phyloP scores from a whole-genome alignment of 768 basidiomycete species.

The Phanerochaete sordida region DNA sequence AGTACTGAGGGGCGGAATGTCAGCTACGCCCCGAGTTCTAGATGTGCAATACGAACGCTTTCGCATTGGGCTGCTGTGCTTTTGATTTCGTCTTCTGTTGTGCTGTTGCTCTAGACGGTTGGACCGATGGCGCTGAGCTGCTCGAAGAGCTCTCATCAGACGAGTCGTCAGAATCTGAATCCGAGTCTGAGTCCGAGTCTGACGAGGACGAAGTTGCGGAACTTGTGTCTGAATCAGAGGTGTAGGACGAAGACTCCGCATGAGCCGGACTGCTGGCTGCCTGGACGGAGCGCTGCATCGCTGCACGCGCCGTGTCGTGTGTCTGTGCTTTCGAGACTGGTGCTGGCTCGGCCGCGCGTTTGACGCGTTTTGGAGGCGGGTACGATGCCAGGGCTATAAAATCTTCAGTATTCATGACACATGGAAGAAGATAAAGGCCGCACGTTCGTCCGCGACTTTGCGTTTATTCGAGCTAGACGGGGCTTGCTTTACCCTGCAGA shows the following conservation, averaged over 20 bases:
- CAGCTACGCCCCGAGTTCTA: background rate
- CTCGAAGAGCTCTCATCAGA: conserved; percentile 25
- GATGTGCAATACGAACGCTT: conserved; percentile 8
- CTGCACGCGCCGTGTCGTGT: background rate
- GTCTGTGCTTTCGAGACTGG: background rate
- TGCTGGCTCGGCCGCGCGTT: background rate
- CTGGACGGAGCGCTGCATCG: background rate
- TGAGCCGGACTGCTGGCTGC: too few species aligned
- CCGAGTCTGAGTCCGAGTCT: conserved; percentile 20
- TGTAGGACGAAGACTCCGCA: too few species aligned
- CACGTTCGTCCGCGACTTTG: conserved; percentile 13
- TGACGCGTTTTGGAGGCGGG: background rate
- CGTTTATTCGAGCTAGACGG: conserved; percentile 11
- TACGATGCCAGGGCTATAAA: background rate
- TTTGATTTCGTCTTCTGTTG: conserved; percentile 8
- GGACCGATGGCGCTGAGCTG: conserved; percentile 16
- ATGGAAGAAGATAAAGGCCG: background rate
- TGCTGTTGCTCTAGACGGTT: conserved; percentile 22
- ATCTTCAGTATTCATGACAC: background rate
- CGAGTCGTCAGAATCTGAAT: conserved; percentile 19
- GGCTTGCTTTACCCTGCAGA: conserved; percentile 18
- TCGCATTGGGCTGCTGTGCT: background rate
- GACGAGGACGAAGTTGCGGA: conserved; percentile 15
- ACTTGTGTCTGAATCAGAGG: too few species aligned
- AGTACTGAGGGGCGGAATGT: conserved; percentile 7